Conservation (phyloP, 495 filamentous ascomycete species). For the Aspergillus hancockii region DNA sequence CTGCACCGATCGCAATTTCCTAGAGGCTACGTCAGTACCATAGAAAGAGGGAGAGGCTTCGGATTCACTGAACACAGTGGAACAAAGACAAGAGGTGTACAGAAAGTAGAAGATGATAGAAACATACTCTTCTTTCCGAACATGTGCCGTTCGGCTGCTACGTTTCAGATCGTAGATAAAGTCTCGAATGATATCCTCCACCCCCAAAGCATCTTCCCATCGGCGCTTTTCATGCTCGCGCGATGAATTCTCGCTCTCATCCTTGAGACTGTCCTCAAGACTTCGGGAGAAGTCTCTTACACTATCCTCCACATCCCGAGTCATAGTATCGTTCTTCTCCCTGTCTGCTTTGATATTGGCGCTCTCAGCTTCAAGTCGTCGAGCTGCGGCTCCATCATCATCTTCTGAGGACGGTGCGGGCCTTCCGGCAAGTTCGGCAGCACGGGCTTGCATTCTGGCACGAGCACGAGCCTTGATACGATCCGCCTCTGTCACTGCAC, state of each 20-base stretch:
- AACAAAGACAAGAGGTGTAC: not conserved
- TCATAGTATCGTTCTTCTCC: slow-evolving; percentile 95
- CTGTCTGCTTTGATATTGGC: slow-evolving; percentile 76
- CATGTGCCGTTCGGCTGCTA: slow-evolving; percentile 69
- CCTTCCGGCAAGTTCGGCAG: slow-evolving; percentile 86
- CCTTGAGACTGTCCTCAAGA: slow-evolving; percentile 84
- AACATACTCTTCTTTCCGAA: slow-evolving; percentile 73
- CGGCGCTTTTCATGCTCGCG: slow-evolving; percentile 87
- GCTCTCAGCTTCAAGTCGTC: slow-evolving; percentile 84
- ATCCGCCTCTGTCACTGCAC: slow-evolving; percentile 88
- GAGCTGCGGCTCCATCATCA: slow-evolving; percentile 73
- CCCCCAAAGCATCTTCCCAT: slow-evolving; percentile 96
- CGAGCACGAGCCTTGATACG: slow-evolving; percentile 91
- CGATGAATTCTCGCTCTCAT: slow-evolving; percentile 66
- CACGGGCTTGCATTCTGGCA: slow-evolving; percentile 97
- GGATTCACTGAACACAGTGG: not conserved
- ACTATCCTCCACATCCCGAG: slow-evolving; percentile 93
- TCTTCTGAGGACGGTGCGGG: slow-evolving; percentile 62
- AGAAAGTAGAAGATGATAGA: too few species aligned
- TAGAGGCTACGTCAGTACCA: slow-evolving; percentile 8
- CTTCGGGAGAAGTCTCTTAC: slow-evolving; percentile 84
- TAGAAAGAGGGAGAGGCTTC: not conserved
- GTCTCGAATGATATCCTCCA: slow-evolving; percentile 93
- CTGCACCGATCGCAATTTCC: slow-evolving; percentile 27
- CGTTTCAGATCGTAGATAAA: slow-evolving; percentile 97